Percentiles rank a stretch among this genome's conserved stretches.
Conservation (phyloP, 768 basidiomycete genomes). For the Mycena sanguinolenta region DNA sequence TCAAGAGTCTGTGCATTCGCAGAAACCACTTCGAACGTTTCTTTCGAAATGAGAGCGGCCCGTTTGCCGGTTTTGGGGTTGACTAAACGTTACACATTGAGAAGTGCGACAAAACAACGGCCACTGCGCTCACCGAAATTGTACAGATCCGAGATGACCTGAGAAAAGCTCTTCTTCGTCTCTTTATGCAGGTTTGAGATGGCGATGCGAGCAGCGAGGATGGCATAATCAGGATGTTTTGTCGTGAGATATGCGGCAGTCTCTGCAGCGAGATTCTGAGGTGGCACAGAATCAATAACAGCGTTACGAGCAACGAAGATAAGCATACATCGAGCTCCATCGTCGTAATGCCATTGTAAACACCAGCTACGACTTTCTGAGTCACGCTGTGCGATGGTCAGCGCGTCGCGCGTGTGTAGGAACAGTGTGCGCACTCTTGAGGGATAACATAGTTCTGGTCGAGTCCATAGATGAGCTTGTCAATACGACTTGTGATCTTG, state of each 20-base stretch:
- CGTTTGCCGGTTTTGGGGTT: conserved; percentile 94
- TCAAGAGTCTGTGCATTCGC: conserved; percentile 87
- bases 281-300: not conserved
- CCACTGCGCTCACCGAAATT: conserved; percentile 73
- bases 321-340: conserved; percentile 93
- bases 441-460: conserved; percentile 94
- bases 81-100: conserved; percentile 58
- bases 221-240: conserved; percentile 97
- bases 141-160: conserved; percentile 92
- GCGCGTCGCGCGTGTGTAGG: not conserved
- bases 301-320: not conserved
- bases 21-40: conserved; percentile 87
- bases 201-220: conserved; percentile 98
- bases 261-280: conserved; percentile 94
- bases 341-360: conserved; percentile 96
- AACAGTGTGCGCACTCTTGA: conserved; percentile 74
- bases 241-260: conserved; percentile 98
- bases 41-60: conserved; percentile 92
- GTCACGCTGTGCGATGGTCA: conserved; percentile 70
- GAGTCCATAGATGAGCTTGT: conserved; percentile 95
- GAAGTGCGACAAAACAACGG: not conserved
- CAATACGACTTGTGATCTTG: conserved; percentile 89
- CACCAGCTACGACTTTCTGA: conserved; percentile 93
- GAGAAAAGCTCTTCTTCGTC: conserved; percentile 96
- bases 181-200: conserved; percentile 99